Conservation (phyloP, 768 basidiomycete species). For the Phanerochaete sordida region DNA sequence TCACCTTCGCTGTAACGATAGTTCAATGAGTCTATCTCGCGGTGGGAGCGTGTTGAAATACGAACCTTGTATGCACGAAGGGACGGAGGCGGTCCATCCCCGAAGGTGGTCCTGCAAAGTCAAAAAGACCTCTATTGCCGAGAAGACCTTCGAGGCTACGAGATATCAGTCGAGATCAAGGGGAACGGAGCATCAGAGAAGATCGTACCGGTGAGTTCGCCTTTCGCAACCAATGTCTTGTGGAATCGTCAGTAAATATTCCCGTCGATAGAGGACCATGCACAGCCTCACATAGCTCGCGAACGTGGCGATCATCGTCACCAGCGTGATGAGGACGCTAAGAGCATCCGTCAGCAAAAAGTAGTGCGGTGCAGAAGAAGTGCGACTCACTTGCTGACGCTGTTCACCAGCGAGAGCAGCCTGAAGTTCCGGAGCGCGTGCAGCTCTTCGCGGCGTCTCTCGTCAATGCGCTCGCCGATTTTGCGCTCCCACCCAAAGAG, state of each 20-base stretch:
- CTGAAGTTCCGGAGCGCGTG: conserved; percentile 47
- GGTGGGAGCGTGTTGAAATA: background rate
- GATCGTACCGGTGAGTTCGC: conserved; percentile 33
- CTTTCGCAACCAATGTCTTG: conserved; percentile 36
- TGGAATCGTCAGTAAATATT: background rate
- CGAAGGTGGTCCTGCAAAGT: conserved; percentile 51
- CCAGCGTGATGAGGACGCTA: conserved; percentile 58
- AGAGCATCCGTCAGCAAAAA: background rate
- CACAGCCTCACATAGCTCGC: conserved; percentile 48
- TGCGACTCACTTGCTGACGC: conserved; percentile 37
- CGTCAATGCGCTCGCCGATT: conserved; percentile 48
- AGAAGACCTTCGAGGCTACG: conserved; percentile 35
- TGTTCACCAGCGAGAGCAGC: conserved; percentile 29
- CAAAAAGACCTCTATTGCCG: conserved; percentile 50
- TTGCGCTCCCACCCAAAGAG: conserved; percentile 45
- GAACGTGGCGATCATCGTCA: conserved; percentile 68
- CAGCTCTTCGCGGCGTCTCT: conserved; percentile 63
- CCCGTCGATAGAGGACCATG: background rate
- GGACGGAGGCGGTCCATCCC: conserved; percentile 29
- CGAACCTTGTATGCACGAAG: conserved; percentile 25
- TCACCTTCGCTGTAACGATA: conserved; percentile 8
- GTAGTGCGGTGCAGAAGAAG: background rate
- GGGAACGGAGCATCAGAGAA: background rate
- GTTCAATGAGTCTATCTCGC: background rate
- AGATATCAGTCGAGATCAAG: background rate